Base-by-base conservation (phyloP, 2,329 filamentous ascomycete species). In the Claviceps lovelessii region DNA sequence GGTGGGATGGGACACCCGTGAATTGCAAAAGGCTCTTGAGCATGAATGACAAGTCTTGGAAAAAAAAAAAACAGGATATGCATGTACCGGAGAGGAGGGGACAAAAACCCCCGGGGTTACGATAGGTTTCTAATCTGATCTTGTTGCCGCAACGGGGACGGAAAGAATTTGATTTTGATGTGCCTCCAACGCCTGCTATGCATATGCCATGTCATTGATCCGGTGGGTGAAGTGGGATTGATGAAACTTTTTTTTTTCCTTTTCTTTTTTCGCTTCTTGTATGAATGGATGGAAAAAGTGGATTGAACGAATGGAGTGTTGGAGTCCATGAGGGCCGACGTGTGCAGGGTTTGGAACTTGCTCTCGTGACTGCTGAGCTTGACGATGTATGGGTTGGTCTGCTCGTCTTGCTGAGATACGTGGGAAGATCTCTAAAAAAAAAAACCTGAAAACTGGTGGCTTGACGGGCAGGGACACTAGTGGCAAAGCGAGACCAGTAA, bases 181-280 rank as follows among this genome's bases (percentile, higher is more conserved):
- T 19, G 45, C 50, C 54, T 64, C 64, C 64, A 66, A 67, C 63
- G 66, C 63, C 66, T 58, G 67, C 63, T 65, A 67, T 66, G 64
- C 62, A 66, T 63, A 63, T 54, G 55, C 46, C 37, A 45, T 49
- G 41, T 19, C 23, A 9, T 51, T 29, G 13, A 35, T 29, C 11
- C 23, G 15, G 35, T 9, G 9, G 35, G 7, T 10, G 15, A 41
- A 29, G 19, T 7, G 19, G 33, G 44, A 15, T 10, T n/a, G 44
- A 39, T 39, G 4, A 35, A 39, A 15, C 1, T 1, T 46, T 29
- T 23, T 33, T 17, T 46, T 23, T 45, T 13, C 10, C 44, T 46
- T 23, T 45, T 13, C 10, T 51, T 45, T 28, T 7, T 35, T 13
- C 6, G 8, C 3, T 41, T 9, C 39, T 41, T n/a, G 39, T n/a